phyloP scores from a whole-genome alignment of 352 stramenopile genomes.

The Saprolegnia diclina region DNA sequence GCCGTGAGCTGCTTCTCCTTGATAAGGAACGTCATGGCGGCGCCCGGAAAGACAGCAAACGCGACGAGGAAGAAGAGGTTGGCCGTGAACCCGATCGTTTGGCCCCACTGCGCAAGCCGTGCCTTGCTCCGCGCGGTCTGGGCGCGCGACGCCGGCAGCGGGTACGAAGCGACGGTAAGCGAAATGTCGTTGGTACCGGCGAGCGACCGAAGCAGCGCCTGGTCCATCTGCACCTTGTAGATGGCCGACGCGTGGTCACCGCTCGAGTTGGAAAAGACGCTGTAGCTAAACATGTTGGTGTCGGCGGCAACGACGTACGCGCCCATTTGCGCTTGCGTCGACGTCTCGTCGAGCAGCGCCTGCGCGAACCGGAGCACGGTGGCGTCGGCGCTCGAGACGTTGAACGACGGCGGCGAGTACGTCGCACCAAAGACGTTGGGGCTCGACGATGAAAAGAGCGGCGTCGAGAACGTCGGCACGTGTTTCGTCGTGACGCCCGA shows the following conservation, averaged over 20 bases:
- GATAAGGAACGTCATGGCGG: constrained; percentile 94
- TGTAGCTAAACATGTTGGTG: constrained; percentile 44
- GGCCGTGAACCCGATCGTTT: constrained; percentile 43
- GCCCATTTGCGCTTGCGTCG: neutral
- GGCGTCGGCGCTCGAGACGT: neutral
- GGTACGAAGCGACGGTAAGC: constrained; percentile 44
- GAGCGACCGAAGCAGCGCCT: constrained; percentile 39
- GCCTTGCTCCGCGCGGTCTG: constrained; percentile 52
- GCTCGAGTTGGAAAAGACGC: constrained; percentile 54
- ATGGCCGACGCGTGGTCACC: constrained; percentile 38
- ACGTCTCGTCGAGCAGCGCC: neutral
- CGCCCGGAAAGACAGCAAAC: constrained; percentile 90
- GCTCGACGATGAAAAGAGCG: neutral
- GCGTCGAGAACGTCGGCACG: neutral
- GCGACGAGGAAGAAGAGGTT: constrained; percentile 86
- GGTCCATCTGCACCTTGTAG: constrained; percentile 59
- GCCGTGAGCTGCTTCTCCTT: constrained; percentile 93
- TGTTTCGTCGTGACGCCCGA: no score
- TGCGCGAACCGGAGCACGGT: neutral
- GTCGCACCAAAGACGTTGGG: neutral
- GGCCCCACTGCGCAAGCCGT: constrained; percentile 33
- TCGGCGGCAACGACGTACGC: neutral
- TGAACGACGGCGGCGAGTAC: neutral
- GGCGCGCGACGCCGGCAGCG: constrained; percentile 55
- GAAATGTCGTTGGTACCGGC: constrained; percentile 29